Conservation (phyloP, 2,329 filamentous ascomycete genomes). For the Monilinia fructicola region DNA sequence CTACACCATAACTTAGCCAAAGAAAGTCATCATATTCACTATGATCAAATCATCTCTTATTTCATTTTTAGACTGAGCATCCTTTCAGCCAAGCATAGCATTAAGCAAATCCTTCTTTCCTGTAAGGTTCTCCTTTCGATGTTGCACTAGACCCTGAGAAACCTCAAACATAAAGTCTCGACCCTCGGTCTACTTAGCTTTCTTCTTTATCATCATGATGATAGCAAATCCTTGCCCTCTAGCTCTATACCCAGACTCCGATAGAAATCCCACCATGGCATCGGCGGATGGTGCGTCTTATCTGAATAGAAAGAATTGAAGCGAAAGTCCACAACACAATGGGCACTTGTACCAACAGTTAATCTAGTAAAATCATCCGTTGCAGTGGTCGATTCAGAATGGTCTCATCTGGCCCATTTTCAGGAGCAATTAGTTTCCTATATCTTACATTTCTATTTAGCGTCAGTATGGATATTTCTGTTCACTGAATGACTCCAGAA, state of each 20-base stretch:
- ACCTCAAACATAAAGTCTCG: constrained; percentile 56
- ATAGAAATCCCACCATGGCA: constrained; percentile 65
- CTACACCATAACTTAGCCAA: constrained; percentile 52
- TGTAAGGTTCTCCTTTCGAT: constrained; percentile 54
- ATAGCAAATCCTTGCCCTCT: constrained; percentile 49
- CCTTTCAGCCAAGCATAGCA: constrained; percentile 65
- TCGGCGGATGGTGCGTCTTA: constrained; percentile 66
- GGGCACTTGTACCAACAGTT: constrained; percentile 62
- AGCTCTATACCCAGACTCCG: constrained; percentile 53
- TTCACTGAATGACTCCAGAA: neutral
- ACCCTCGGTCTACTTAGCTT: constrained; percentile 51
- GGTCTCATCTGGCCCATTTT: constrained; percentile 67
- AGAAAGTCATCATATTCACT: constrained; percentile 68
- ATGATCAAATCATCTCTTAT: constrained; percentile 62
- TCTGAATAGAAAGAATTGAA: constrained; percentile 75
- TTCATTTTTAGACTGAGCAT: constrained; percentile 62
- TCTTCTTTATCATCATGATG: constrained; percentile 48
- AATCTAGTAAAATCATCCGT: constrained; percentile 69
- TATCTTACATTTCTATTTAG: constrained; percentile 59
- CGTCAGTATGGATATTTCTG: neutral
- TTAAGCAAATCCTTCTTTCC: constrained; percentile 65
- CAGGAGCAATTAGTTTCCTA: constrained; percentile 61
- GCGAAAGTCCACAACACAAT: constrained; percentile 59
- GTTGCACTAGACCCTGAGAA: constrained; percentile 57
- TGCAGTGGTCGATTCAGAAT: constrained; percentile 54